These are phyloP conservation scores for Arachnopeziza araneosa DNA, from an alignment of 2,329 filamentous ascomycete genomes.

Conservation along the genomic window DNA sequence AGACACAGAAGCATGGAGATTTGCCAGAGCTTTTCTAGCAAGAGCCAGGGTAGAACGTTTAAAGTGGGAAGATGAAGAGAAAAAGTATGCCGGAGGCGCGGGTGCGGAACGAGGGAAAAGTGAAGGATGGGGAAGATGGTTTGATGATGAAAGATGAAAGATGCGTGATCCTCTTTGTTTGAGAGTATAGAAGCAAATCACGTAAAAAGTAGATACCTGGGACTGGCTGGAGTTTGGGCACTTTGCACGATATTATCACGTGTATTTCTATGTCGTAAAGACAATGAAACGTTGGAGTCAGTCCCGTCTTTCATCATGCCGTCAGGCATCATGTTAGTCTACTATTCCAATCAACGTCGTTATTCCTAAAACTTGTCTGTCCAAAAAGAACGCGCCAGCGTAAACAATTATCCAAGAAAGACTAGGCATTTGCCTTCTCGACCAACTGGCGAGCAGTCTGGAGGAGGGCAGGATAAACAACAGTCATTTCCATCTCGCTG, in stretches of 20 bases:
- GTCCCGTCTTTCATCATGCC: too few relatives aligned
- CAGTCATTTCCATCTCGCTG: too few relatives aligned
- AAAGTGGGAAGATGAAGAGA: conserved; percentile 67
- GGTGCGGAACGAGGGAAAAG: conserved; percentile 34
- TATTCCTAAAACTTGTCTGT: too few relatives aligned
- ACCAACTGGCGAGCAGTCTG: too few relatives aligned
- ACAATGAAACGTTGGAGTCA: conserved; percentile 21
- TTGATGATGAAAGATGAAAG: neutral
- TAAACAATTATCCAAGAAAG: too few relatives aligned
- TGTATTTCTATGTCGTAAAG: neutral
- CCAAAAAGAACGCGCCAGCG: too few relatives aligned
- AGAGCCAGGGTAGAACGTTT: conserved; percentile 55
- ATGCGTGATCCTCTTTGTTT: neutral
- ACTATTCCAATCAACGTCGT: too few relatives aligned
- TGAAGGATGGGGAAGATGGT: conserved; percentile 16
- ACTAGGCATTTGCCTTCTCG: conserved; percentile 24
- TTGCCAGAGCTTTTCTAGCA: conserved; percentile 62
- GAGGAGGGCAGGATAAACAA: too few relatives aligned
- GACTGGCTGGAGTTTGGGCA: neutral
- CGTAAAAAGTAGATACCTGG: neutral
- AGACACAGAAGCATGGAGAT: conserved; percentile 74
- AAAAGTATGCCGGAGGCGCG: conserved; percentile 56
- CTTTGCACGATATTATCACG: neutral
- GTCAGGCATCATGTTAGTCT: neutral
- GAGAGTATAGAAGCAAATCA: neutral